A percentile compares a stretch with the other conserved stretches of the same genome.
These are phyloP conservation scores for Zoysia matrella DNA, from an alignment of 202 grass and related monocot species.

Conservation along the genomic window DNA sequence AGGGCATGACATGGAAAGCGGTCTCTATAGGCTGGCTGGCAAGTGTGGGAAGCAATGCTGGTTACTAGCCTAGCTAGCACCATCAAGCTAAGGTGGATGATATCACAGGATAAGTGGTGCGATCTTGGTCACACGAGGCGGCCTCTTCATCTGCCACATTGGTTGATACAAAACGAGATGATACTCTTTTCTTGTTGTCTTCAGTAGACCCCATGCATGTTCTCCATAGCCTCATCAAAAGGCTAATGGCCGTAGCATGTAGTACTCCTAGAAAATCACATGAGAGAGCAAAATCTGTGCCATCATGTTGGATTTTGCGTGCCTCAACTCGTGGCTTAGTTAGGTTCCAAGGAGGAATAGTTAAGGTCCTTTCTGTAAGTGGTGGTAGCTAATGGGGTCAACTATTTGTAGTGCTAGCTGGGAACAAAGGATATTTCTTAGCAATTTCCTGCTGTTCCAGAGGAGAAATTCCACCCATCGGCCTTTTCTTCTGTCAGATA, in stretches of 20 bases:
- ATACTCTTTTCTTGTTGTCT: constrained; percentile 17
- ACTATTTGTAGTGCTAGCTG: constrained; percentile 19
- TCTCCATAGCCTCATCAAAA: constrained; percentile 42
- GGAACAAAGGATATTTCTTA: constrained; percentile 34
- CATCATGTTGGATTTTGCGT: constrained; percentile 37
- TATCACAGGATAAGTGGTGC: constrained; percentile 35
- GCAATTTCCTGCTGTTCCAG: not conserved
- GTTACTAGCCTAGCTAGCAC: no score
- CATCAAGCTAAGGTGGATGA: not conserved
- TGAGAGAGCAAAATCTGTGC: constrained; percentile 25
- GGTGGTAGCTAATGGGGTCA: constrained; percentile 21
- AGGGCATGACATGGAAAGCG: no score
- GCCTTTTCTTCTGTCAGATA: constrained; percentile 44
- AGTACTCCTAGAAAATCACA: not conserved
- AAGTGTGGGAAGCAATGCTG: no score
- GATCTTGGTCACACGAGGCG: constrained; percentile 40
- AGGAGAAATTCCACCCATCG: constrained; percentile 8
- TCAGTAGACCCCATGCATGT: constrained; percentile 6
- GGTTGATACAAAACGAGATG: constrained; percentile 31
- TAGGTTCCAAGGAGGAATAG: constrained; percentile 46
- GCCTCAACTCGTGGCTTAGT: not conserved
- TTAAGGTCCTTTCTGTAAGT: constrained; percentile 11
- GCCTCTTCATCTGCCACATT: constrained; percentile 28
- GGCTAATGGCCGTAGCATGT: constrained; percentile 8
- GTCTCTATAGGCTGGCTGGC: no score